Evolutionary conservation across 169 alveolate species (phyloP).

Genomic region (Plasmodium knowlesi): DNA sequence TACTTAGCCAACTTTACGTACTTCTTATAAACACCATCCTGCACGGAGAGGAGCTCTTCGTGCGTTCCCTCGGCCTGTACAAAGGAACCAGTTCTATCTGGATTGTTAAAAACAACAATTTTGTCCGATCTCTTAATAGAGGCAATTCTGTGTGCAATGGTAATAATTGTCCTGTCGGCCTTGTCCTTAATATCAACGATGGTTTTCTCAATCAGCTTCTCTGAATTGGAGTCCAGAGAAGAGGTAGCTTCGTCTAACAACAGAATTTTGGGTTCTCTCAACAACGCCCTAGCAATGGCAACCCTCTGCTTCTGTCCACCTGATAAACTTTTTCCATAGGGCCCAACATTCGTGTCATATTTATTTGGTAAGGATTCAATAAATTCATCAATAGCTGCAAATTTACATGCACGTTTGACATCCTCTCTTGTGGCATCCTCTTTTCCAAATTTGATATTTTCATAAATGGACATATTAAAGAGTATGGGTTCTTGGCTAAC

Average conservation of each 20-base stretch:
- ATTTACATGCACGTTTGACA: conserved; percentile 85
- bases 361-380: conserved; percentile 86
- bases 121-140: conserved; percentile 88
- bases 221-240: conserved; percentile 92
- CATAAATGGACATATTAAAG: conserved; percentile 93
- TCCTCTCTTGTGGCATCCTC: conserved; percentile 92
- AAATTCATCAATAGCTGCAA: conserved; percentile 89
- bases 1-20: conserved; percentile 65
- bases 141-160: conserved; percentile 95
- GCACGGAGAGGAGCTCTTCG: conserved; percentile 82
- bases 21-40: conserved; percentile 56
- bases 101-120: conserved; percentile 83
- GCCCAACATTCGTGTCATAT: conserved; percentile 90
- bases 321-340: conserved; percentile 86
- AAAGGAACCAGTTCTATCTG: conserved; percentile 82
- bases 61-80: conserved; percentile 92
- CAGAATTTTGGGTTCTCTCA: conserved; percentile 89
- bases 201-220: conserved; percentile 78
- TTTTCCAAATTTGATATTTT: conserved; percentile 93
- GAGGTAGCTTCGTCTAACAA: conserved; percentile 98
- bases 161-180: conserved; percentile 87
- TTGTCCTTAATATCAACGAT: conserved; percentile 62
- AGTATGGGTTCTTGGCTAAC: conserved; percentile 94
- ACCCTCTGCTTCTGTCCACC: conserved; percentile 93
- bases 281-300: conserved; percentile 91